phyloP scores from a whole-genome alignment of 1,139 yeast species.

The Saccharomyces hybrid region DNA sequence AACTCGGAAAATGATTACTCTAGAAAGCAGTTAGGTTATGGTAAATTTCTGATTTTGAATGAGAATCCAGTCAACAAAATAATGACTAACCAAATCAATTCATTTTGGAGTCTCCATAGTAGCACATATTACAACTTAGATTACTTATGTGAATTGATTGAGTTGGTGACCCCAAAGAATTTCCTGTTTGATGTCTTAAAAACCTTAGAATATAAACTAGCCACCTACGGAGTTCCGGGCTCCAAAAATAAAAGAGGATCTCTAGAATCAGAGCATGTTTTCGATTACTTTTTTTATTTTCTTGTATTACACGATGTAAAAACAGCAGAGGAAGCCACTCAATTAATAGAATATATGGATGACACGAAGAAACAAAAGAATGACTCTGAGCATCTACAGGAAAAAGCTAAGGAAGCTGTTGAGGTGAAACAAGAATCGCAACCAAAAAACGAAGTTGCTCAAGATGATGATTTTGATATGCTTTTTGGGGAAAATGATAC shows the following conservation, averaged over 20 bases:
- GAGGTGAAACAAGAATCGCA: slow-evolving; percentile 13
- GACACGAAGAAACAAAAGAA: slow-evolving; percentile 4
- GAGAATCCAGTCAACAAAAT: slow-evolving; percentile 30
- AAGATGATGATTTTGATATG: slow-evolving; percentile 33
- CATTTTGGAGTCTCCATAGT: slow-evolving; percentile 33
- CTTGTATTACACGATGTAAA: slow-evolving; percentile 26
- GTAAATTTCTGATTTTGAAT: slow-evolving; percentile 21
- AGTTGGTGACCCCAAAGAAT: slow-evolving; percentile 22
- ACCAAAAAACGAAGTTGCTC: slow-evolving; percentile 15
- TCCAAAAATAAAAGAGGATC: slow-evolving; percentile 19
- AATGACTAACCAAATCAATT: slow-evolving; percentile 30
- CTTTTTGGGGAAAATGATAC: slow-evolving; percentile 31
- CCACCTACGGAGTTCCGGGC: slow-evolving; percentile 23
- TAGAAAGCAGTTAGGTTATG: slow-evolving; percentile 25
- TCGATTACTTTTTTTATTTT: slow-evolving; percentile 28
- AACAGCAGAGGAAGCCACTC: slow-evolving; percentile 19
- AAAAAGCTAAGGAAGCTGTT: slow-evolving; percentile 2
- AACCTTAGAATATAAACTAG: slow-evolving; percentile 23
- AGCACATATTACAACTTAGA: slow-evolving; percentile 32
- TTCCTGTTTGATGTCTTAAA: slow-evolving; percentile 26
- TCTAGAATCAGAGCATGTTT: slow-evolving; percentile 23
- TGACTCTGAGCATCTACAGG: background rate
- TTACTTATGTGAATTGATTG: slow-evolving; percentile 24
- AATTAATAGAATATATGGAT: slow-evolving; percentile 20
- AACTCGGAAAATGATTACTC: slow-evolving; percentile 22